Base-by-base conservation (phyloP, 805 yeast species). In the Yamadazyma paraphyllophila region DNA sequence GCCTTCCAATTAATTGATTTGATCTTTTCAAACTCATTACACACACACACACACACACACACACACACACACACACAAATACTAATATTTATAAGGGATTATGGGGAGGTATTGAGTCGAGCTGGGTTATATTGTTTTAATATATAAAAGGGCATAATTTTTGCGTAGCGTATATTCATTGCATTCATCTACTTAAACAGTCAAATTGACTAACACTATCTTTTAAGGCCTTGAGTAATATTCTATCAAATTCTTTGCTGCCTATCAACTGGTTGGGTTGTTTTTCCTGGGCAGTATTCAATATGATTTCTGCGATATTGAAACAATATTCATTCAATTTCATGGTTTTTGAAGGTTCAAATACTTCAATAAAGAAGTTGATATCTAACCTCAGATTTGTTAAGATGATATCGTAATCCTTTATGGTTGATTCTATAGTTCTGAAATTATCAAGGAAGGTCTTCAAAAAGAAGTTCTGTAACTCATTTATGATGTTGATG, bases 291-390 rank as follows among this genome's bases (percentile, higher is more conserved):
- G 65, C 58, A 13, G 57, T 52, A 20, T 61, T 58, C 37, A 66
- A 52, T 9, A 62, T 52, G n/a, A 66, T 51, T 31, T 67, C 66
- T 17, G 67, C 64, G 2, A 65, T 52, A 33, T 63, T 65, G 49
- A 63, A 59, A 24, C 64, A 60, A 32, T 57, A 58, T 36, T 67
- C 75, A 41, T 69, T 67, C 33, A 71, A 57, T 38, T 58, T 59
- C 41, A 69, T 61, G 2, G 62, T 44, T 15, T 60, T 59, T 12
- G 71, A 64, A 7, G 60, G 55, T 39, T 69, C 74, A 44, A 71
- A 71, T 0, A 71, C 62, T 47, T 66, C 71, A 48, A 63, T 62
- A 45, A 70, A 63, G 41, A 70, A 71, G 45, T 64, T 64, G 17
- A 64, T 59, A 47, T 70, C 75, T 20, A 71, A 56, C 45, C 64